Evolutionary conservation across 176 grass and related monocot species (phyloP), one percentile per base, ranked within the genome.

Genomic region (Aegilops umbellulata): DNA sequence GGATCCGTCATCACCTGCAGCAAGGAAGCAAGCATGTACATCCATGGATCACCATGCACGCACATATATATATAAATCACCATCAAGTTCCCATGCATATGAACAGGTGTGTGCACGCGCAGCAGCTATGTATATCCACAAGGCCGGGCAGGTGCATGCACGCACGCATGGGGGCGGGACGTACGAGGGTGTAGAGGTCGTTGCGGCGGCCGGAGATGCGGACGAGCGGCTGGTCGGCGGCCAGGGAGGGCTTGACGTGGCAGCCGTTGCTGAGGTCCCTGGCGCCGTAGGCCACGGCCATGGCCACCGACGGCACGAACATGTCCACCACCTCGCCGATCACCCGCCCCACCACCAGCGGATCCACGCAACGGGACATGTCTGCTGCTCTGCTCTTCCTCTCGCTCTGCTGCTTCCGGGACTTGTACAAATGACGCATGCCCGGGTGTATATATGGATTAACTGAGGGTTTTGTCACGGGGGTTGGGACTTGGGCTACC

Each of bases 281-380:
- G 51, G 85, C 35, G 44, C 77, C 95, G 41, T 91, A 97, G 73
- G 73, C 82, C 7, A 91, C 93, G 5, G 78, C 80, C 88, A 97
- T 90, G 90, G 38, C 82, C 27, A 92, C 79, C 65, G 93, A 88
- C 2, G 95, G 93, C 67, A 95, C 89, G 71, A 95, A 97, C 46
- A 92, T 83, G 80, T 97, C 93, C 63, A 97, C 91, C 80, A 97
- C 95, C 24, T 97, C 95, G 0, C 95, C 95, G 86, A 97, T 88
- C 63, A 97, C 95, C 16, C 95, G 77, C 16, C 95, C 92, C 11
- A 97, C 91, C 85, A 95, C 92, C 32, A 97, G 77, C 8, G 95
- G 91, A 87, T 97, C 95, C 34, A 97, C 93, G 69, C 86, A 88
- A 26, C 85, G 38, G 8, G 91, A 82, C 95, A 94, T 92, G 41